A percentile compares a stretch with the other conserved stretches of the same genome.
These are phyloP conservation scores for Meredithiella fracta DNA, from an alignment of 2,329 filamentous ascomycete species.

Conservation along the genomic window DNA sequence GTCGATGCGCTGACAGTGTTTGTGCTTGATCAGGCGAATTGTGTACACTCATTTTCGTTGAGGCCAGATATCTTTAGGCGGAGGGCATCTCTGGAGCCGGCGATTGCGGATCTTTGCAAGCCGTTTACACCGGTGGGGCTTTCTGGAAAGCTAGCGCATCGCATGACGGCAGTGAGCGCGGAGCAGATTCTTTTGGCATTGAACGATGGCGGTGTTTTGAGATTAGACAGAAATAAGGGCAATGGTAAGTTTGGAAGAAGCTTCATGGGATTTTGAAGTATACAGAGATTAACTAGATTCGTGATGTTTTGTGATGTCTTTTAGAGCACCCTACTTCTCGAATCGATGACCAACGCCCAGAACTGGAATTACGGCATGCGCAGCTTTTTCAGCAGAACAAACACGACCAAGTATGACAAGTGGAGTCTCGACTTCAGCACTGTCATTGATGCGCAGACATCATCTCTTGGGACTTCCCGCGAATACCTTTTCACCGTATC, in stretches of 20 bases:
- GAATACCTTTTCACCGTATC: conserved; percentile 53
- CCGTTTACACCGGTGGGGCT: conserved; percentile 57
- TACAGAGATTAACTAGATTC: background rate
- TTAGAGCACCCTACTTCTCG: conserved; percentile 36
- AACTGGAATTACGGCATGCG: conserved; percentile 53
- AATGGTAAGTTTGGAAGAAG: conserved; percentile 26
- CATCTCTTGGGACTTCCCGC: conserved; percentile 32
- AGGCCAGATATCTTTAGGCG: conserved; percentile 68
- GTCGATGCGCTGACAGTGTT: conserved; percentile 66
- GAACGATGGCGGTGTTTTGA: conserved; percentile 60
- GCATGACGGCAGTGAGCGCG: conserved; percentile 57
- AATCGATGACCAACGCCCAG: conserved; percentile 56
- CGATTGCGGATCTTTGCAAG: conserved; percentile 62
- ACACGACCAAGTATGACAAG: conserved; percentile 47
- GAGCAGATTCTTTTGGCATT: conserved; percentile 66
- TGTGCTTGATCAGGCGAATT: conserved; percentile 60
- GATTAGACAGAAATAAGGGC: conserved; percentile 43
- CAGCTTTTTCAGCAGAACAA: conserved; percentile 46
- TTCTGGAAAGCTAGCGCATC: conserved; percentile 62
- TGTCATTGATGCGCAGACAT: conserved; percentile 44
- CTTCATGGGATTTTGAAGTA: background rate
- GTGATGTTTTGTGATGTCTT: too few species aligned
- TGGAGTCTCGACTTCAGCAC: conserved; percentile 50
- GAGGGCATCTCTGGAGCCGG: conserved; percentile 51
- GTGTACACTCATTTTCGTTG: conserved; percentile 70